Evolutionary conservation across 2,329 filamentous ascomycete genomes (phyloP), one percentile per base, ranked within the genome.

Genomic region (Diaporthe sp.): DNA sequence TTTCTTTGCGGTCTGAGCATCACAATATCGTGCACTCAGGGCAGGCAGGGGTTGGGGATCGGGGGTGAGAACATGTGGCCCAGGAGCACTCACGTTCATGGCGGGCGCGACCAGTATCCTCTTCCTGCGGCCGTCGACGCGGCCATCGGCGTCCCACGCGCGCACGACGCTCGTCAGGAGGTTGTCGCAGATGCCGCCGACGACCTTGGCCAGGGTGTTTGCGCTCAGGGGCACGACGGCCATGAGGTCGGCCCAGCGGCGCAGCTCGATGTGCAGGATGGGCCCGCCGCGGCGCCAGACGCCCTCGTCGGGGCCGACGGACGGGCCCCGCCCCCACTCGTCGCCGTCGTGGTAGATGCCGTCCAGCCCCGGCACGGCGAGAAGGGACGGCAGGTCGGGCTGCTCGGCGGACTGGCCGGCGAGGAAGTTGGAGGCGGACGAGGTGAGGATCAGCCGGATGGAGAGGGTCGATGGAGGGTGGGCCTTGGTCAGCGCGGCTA

Each of bases 221-320:
- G 96, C 96, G 74, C 91, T 94, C 76, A 98, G 84, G 0, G 96
- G 96, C 13, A 94, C 94, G 75, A 98, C 89, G 22, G 96, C 88
- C 80, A 98, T 87, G 3, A 97, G 80, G 82, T 98, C 90, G 0
- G 95, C 95, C 96, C 94, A 90, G 46, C 94, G 89, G 42, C 96
- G 88, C 73, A 98, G 86, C 83, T 98, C 95, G 79, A 99, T 98
- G 81, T 99, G 97, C 74, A 98, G 85, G 62, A 99, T 98, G 4
- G 88, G 88, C n/a, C 90, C 90, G 4, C 94, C 94, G 3, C 96
- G 89, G 31, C 88, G 90, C 96, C 96, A 98, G 0, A 94, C 91
- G 68, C 73, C 73, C 65, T 88, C 87, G 58, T 88, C 86, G 17
- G 87, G 84, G 2, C 84, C 86, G 44, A 75, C 22, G 37, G 59